phyloP scores from a whole-genome alignment of 2,329 filamentous ascomycete species.

The Fusarium multiceps region DNA sequence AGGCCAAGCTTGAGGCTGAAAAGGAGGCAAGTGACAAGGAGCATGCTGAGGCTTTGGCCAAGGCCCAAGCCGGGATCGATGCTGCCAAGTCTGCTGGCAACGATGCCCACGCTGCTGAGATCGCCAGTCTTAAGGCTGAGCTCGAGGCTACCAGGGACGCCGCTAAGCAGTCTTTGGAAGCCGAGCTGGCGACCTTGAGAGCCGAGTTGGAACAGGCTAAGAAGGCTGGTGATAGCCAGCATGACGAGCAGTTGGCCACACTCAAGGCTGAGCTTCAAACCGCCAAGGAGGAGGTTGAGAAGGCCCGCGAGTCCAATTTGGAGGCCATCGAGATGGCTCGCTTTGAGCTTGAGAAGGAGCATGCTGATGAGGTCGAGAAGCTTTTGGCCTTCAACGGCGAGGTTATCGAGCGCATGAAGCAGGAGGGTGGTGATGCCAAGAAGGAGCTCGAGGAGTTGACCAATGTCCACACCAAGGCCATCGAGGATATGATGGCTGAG shows the following conservation, averaged over 20 bases:
- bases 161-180: conserved; percentile 48
- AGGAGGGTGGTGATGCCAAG: conserved; percentile 52
- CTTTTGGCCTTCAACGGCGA: conserved; percentile 57
- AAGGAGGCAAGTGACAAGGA: conserved; percentile 54
- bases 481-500: conserved; percentile 56
- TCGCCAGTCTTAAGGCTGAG: conserved; percentile 50
- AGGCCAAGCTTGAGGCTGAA: conserved; percentile 57
- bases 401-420: conserved; percentile 55
- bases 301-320: conserved; percentile 56
- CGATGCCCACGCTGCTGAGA: conserved; percentile 46
- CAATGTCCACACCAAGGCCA: conserved; percentile 52
- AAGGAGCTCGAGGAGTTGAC: conserved; percentile 59
- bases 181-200: conserved; percentile 55
- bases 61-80: conserved; percentile 49
- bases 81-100: conserved; percentile 47
- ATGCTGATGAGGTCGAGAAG: conserved; percentile 61
- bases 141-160: conserved; percentile 48
- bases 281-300: conserved; percentile 56
- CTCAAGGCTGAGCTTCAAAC: conserved; percentile 46
- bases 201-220: conserved; percentile 57
- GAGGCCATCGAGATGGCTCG: conserved; percentile 59
- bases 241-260: conserved; percentile 51
- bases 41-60: conserved; percentile 47
- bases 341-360: conserved; percentile 58
- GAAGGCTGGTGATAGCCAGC: conserved; percentile 51